Base-by-base conservation (phyloP, 257 asterid species). In the Lavandula angustifolia region DNA sequence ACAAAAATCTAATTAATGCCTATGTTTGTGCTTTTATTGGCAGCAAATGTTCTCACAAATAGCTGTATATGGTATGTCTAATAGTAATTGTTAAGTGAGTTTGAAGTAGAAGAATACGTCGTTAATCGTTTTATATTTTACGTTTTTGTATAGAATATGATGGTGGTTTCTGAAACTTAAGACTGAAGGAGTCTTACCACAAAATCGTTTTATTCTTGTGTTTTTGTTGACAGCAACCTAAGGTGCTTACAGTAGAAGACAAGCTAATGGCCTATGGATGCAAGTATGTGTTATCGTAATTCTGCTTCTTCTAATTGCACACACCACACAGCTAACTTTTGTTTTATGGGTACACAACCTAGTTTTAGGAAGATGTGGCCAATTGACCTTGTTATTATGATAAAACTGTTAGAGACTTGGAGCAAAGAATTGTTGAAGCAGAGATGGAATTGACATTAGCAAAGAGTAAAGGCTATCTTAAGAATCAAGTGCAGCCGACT, bases 371-470 rank as follows among this genome's bases (percentile, higher is more conserved):
- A 9, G 37, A 61, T 14, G 33, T 54, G 5, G 48, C 34, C 3
- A 31, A 34, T 66, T 14, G 31, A 57, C 56, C 63, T 71, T 55
- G 13, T 51, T 61, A 6, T 40, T 12, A 41, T 65, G 65, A 60
- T 70, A 32, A 37, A 10, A 14, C 10, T 44, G 51, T 53, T 72
- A 91, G 98, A 84, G 89, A 84, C 31, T 60, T 91, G 79, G 82
- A 88, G 79, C 80, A 85, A 70, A 84, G 80, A 72, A 85, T 91
- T 60, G 95, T 83, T 78, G 94, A 86, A 70, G 82, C 83, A 46
- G 96, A 91, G 85, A 91, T 88, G 96, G 96, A 91, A 67, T 66
- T 91, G 78, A 81, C 98, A 7, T 61, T 86, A 70, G 98, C 95
- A 6, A 91, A 91, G 83, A 85, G 95, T 82, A 85, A 91, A 78